A percentile compares a stretch with the other conserved stretches of the same genome.
Evolutionary conservation across 768 basidiomycete species (phyloP).

Genomic region (Boletus huronensis): DNA sequence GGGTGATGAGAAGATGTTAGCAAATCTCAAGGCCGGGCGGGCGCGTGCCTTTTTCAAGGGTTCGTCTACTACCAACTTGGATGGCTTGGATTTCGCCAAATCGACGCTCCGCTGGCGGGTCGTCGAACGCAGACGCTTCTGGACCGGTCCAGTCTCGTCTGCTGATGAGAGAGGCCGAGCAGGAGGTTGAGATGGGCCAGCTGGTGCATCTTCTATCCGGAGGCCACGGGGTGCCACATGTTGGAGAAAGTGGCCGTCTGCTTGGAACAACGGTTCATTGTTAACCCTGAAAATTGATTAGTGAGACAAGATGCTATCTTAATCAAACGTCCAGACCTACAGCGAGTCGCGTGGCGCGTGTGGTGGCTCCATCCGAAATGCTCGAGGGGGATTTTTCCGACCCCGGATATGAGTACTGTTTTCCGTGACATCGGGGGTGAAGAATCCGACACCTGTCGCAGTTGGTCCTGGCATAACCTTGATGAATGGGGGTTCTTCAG

Average conservation of each 20-base stretch:
- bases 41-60: slow-evolving; percentile 88
- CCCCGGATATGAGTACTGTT: slow-evolving; percentile 54
- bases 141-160: slow-evolving; percentile 75
- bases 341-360: slow-evolving; percentile 57
- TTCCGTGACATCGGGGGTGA: slow-evolving; percentile 65
- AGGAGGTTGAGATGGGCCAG: slow-evolving; percentile 45
- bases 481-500: slow-evolving; percentile 47
- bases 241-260: slow-evolving; percentile 59
- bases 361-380: slow-evolving; percentile 56
- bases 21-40: slow-evolving; percentile 83
- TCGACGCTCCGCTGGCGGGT: slow-evolving; percentile 50
- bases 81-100: slow-evolving; percentile 51
- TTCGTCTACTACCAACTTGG: slow-evolving; percentile 63
- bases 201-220: slow-evolving; percentile 40
- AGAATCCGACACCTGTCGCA: slow-evolving; percentile 68
- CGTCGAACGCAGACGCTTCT: slow-evolving; percentile 71
- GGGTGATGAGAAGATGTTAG: slow-evolving; percentile 85
- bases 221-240: slow-evolving; percentile 38
- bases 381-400: slow-evolving; percentile 51
- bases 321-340: slow-evolving; percentile 37
- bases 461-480: slow-evolving; percentile 42
- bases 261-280: slow-evolving; percentile 51
- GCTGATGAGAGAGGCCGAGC: slow-evolving; percentile 75
- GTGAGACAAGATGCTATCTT: not conserved
- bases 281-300: slow-evolving; percentile 41